Evolutionary conservation across 2,329 filamentous ascomycete genomes (phyloP).

Genomic region (Ophiostoma novo-ulmi): DNA sequence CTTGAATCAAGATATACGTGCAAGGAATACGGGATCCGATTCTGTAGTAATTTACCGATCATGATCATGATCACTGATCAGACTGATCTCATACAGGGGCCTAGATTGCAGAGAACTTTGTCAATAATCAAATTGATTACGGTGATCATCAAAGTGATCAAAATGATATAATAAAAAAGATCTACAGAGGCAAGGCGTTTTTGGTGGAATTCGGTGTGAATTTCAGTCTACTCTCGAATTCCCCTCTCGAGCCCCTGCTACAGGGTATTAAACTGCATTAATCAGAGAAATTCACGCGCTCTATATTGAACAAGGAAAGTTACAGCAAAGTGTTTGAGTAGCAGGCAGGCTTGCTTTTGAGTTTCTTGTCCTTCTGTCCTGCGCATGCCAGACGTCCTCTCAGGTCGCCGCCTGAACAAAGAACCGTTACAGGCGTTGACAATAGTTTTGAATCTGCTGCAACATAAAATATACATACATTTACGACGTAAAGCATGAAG

Average conservation of each 20-base stretch:
- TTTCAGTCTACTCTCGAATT: neutral
- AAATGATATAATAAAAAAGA: neutral
- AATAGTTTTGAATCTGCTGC: no score
- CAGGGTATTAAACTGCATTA: neutral
- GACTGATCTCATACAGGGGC: neutral
- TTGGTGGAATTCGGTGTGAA: neutral
- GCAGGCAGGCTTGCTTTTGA: neutral
- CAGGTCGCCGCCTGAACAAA: neutral
- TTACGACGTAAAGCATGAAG: no score
- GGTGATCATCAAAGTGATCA: no score
- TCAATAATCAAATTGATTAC: neutral
- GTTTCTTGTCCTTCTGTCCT: no score
- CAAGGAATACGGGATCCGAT: neutral
- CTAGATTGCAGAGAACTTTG: neutral
- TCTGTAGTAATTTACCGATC: neutral
- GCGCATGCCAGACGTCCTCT: no score
- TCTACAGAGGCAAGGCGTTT: constrained; percentile 4
- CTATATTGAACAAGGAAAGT: constrained; percentile 3
- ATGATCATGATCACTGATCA: neutral
- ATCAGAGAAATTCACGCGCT: neutral
- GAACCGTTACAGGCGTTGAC: constrained; percentile 6
- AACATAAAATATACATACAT: no score
- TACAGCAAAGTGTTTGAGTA: neutral
- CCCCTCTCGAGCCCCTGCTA: neutral
- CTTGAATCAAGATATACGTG: no score